phyloP scores from a whole-genome alignment of 148 eudicot genomes.

The Mesembryanthemum crystallinum region DNA sequence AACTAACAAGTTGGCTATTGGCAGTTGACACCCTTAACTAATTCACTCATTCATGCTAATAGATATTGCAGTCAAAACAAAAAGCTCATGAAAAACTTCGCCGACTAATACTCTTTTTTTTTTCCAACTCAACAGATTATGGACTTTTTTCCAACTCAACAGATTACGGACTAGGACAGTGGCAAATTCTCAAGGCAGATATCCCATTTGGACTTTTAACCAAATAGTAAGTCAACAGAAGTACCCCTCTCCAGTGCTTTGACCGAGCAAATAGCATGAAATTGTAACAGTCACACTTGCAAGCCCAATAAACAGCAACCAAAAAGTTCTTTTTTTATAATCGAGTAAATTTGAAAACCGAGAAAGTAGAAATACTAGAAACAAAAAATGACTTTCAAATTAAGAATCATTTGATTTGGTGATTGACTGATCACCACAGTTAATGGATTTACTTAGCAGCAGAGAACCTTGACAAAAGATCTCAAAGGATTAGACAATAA shows the following conservation, averaged over 20 bases:
- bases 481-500: neutral
- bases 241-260: no score
- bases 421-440: neutral
- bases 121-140: no score
- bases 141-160: neutral
- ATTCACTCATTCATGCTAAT: neutral
- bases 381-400: neutral
- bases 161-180: no score
- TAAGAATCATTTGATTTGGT: neutral
- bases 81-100: neutral
- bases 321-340: neutral
- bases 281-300: neutral
- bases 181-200: no score
- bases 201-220: no score
- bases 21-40: neutral
- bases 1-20: neutral
- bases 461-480: neutral
- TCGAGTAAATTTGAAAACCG: neutral
- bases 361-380: neutral
- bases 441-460: neutral
- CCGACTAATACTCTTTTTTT: neutral
- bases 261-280: no score
- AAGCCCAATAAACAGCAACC: neutral
- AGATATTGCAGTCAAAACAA: neutral
- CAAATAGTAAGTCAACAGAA: no score